These are phyloP conservation scores for Cardamine chenopodiifolia DNA, from an alignment of 345 rosid genomes.

Conservation along the genomic window DNA sequence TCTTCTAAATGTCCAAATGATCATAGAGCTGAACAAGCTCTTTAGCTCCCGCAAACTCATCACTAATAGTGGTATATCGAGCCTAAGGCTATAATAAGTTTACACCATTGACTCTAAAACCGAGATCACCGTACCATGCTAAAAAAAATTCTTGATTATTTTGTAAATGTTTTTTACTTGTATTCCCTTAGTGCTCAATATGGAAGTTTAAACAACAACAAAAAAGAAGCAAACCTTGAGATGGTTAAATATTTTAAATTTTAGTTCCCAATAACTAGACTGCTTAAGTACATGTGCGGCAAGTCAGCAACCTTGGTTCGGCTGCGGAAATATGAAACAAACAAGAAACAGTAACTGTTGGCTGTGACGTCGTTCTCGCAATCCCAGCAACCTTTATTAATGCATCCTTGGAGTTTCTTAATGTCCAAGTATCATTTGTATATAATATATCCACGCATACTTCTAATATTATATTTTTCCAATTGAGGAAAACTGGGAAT, in stretches of 20 bases:
- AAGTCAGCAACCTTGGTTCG: neutral
- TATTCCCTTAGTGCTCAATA: neutral
- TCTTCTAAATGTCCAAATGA: neutral
- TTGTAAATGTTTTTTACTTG: too few relatives aligned
- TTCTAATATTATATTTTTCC: conserved; percentile 18
- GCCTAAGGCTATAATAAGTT: neutral
- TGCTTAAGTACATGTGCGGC: neutral
- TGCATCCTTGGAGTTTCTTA: conserved; percentile 8
- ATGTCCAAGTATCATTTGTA: conserved; percentile 25
- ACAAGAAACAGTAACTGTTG: conserved; percentile 32
- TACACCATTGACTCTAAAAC: neutral
- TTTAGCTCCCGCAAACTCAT: too few relatives aligned
- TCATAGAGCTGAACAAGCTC: neutral
- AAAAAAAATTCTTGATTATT: neutral
- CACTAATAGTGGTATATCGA: neutral
- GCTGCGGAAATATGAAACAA: conserved; percentile 25
- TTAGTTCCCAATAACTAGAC: neutral
- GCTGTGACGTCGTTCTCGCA: conserved; percentile 34
- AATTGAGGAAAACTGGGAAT: conserved; percentile 4
- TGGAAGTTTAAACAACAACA: neutral
- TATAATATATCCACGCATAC: conserved; percentile 20
- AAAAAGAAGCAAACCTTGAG: neutral
- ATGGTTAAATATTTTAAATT: neutral
- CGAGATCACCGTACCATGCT: neutral
- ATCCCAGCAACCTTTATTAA: conserved; percentile 34